Conservation (phyloP, 1,284 basidiomycete genomes). For the Gomphus bonarii region DNA sequence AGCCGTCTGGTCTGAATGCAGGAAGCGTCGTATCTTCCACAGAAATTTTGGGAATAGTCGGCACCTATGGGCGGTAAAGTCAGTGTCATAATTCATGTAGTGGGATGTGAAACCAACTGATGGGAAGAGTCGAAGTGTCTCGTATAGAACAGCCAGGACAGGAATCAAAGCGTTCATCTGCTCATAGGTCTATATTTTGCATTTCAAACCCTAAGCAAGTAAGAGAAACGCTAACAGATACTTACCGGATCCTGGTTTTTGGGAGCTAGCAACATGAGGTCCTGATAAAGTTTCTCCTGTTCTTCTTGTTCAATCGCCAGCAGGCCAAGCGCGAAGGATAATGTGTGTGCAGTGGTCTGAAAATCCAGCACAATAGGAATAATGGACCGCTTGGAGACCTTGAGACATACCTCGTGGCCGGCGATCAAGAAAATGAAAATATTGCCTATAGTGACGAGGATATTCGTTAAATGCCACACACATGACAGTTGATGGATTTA, state of each 20-base stretch:
- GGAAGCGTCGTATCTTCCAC: constrained; percentile 34
- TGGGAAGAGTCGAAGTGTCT: constrained; percentile 51
- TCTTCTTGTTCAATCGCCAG: constrained; percentile 45
- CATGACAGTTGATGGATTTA: constrained; percentile 16
- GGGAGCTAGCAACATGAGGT: constrained; percentile 27
- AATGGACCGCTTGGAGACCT: background rate
- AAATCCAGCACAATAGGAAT: background rate
- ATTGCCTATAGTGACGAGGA: constrained; percentile 29
- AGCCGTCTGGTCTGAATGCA: constrained; percentile 23
- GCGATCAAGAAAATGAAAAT: constrained; percentile 49
- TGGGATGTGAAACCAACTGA: constrained; percentile 29
- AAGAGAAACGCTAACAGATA: background rate
- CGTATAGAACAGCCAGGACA: constrained; percentile 43
- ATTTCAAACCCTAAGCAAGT: background rate
- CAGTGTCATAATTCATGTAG: background rate
- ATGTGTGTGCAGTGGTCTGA: constrained; percentile 43
- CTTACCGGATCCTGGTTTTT: background rate
- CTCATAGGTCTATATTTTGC: constrained; percentile 33
- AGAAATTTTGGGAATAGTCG: constrained; percentile 37
- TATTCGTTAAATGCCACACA: background rate
- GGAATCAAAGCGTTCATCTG: constrained; percentile 38
- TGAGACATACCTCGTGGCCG: constrained; percentile 41
- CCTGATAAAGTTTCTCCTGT: constrained; percentile 48
- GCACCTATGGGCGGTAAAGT: constrained; percentile 22
- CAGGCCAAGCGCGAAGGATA: constrained; percentile 45